Conservation (phyloP, 2,329 filamentous ascomycete genomes). For the Epicoccum sorghinum region DNA sequence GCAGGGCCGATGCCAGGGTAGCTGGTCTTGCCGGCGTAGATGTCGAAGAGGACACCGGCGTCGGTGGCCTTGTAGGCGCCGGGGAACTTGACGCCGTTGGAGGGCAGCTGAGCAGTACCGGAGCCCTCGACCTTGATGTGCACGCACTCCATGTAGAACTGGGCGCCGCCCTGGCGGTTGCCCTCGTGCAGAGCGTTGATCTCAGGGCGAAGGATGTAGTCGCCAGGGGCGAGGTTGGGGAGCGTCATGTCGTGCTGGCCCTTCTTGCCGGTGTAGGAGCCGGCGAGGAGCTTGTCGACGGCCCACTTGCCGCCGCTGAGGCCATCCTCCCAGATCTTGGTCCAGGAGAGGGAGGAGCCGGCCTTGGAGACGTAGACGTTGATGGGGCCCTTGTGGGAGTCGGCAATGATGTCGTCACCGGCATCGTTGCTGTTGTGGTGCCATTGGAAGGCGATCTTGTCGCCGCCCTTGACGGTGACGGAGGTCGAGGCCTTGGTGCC, state of each 20-base stretch:
- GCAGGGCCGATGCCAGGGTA: constrained; percentile 47
- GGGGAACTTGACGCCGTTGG: constrained; percentile 54
- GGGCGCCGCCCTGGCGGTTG: constrained; percentile 44
- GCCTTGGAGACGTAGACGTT: constrained; percentile 58
- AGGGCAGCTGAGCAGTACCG: constrained; percentile 41
- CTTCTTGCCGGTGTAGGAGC: constrained; percentile 39
- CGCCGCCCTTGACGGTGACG: constrained; percentile 56
- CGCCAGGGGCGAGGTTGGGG: constrained; percentile 48
- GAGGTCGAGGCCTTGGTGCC: constrained; percentile 47
- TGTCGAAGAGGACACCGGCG: constrained; percentile 51
- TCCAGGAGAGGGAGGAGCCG: constrained; percentile 54
- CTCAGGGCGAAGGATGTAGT: constrained; percentile 53
- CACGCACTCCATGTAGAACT: constrained; percentile 54
- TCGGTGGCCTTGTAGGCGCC: constrained; percentile 49
- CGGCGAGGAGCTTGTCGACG: constrained; percentile 46
- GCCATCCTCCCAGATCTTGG: constrained; percentile 52
- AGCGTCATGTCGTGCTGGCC: constrained; percentile 52
- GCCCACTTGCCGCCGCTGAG: constrained; percentile 47
- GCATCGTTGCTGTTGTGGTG: constrained; percentile 55
- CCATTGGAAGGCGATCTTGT: constrained; percentile 57
- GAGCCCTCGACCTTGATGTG: constrained; percentile 49
- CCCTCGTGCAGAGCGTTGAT: constrained; percentile 55
- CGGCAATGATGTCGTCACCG: constrained; percentile 59
- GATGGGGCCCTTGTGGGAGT: constrained; percentile 59
- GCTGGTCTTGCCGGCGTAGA: constrained; percentile 44